A percentile compares a stretch with the other conserved stretches of the same genome.
These are phyloP conservation scores for Fulvia fulva DNA, from an alignment of 2,329 filamentous ascomycete species.

Conservation along the genomic window DNA sequence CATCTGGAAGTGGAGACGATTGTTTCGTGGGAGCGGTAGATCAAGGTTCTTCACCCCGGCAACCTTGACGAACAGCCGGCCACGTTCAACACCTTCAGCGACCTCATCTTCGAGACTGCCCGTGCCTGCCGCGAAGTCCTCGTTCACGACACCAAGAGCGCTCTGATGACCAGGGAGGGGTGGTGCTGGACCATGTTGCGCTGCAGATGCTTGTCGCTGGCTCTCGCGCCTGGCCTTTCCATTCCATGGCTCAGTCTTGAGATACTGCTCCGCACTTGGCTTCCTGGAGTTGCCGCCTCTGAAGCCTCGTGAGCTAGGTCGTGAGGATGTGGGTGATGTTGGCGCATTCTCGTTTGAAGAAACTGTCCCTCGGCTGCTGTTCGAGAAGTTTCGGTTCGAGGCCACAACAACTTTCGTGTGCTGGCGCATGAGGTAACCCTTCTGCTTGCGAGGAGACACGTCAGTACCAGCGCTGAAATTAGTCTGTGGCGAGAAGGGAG, in stretches of 20 bases:
- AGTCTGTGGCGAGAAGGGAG: conserved; percentile 13
- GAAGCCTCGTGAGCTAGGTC: conserved; percentile 44
- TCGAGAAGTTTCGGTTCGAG: conserved; percentile 59
- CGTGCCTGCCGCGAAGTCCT: conserved; percentile 59
- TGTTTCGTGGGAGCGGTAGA: conserved; percentile 81
- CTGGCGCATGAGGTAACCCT: conserved; percentile 96
- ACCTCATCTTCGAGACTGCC: conserved; percentile 48
- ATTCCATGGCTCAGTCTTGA: conserved; percentile 98
- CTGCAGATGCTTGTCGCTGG: conserved; percentile 53
- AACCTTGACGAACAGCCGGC: conserved; percentile 96
- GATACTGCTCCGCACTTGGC: conserved; percentile 74
- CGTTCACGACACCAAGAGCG: conserved; percentile 59
- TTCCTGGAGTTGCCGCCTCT: conserved; percentile 66
- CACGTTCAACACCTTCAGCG: conserved; percentile 77
- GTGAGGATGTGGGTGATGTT: conserved; percentile 51
- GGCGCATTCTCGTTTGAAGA: conserved; percentile 42
- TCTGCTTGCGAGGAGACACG: conserved; percentile 61
- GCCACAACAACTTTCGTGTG: conserved; percentile 96
- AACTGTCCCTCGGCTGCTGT: conserved; percentile 26
- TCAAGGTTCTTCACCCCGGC: conserved; percentile 95
- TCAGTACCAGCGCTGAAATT: conserved; percentile 39
- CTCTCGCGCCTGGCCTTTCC: conserved; percentile 67
- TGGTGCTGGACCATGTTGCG: conserved; percentile 59
- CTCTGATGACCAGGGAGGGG: conserved; percentile 86
- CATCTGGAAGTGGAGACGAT: conserved; percentile 89